A percentile compares a stretch with the other conserved stretches of the same genome.
These are phyloP conservation scores for Geotrichum europaeum DNA, from an alignment of 1,139 yeast genomes.

Conservation along the genomic window DNA sequence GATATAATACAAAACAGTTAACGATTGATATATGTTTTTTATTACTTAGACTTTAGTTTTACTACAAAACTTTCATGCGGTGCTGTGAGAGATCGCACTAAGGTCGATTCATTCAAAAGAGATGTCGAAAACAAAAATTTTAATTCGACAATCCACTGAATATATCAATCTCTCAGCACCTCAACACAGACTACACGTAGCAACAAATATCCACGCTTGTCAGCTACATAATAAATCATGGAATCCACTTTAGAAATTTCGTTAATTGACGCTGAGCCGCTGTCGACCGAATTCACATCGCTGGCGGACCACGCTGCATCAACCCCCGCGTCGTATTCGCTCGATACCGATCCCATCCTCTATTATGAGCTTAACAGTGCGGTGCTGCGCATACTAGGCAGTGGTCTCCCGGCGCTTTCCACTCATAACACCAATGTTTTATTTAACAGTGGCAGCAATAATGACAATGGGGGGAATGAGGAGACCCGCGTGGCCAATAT, in stretches of 20 bases:
- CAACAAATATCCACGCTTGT: not conserved
- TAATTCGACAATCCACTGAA: not conserved
- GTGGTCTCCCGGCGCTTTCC: constrained; percentile 12
- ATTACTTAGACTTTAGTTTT: not conserved
- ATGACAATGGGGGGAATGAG: not conserved
- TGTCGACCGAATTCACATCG: constrained; percentile 27
- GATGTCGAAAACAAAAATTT: not conserved
- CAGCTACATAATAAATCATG: not conserved
- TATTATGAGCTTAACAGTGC: constrained; percentile 22
- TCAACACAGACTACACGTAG: not conserved
- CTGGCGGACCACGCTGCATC: constrained; percentile 31
- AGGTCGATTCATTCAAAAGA: not conserved
- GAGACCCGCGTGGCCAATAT: constrained; percentile 17
- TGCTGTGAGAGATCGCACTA: not conserved
- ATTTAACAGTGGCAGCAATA: not conserved
- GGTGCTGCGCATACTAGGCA: constrained; percentile 7
- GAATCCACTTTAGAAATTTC: constrained; percentile 10
- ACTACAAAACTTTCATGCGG: not conserved
- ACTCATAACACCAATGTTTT: not conserved
- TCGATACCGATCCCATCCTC: constrained; percentile 33
- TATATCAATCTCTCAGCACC: not conserved
- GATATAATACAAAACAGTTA: not conserved
- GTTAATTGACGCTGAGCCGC: constrained; percentile 23
- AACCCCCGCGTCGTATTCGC: constrained; percentile 34
- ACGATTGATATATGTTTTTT: not conserved